Percentiles rank a stretch among this genome's conserved stretches.
Evolutionary conservation across 495 filamentous ascomycete species (phyloP).

Genomic region (Endocarpon pusillum): DNA sequence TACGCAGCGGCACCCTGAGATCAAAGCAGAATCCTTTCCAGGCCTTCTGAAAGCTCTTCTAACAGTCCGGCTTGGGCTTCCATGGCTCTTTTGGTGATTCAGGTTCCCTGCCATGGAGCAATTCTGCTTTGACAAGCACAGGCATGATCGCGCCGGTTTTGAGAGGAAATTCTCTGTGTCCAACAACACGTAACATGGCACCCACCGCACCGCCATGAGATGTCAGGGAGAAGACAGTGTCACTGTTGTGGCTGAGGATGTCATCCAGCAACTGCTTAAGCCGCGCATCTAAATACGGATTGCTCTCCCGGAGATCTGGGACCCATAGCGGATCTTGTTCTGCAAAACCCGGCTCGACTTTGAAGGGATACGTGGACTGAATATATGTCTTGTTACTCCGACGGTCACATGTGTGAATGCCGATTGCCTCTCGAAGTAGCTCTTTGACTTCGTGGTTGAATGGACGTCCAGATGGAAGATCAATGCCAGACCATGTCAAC

Average conservation of each 20-base stretch:
- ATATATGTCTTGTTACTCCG: slow-evolving; percentile 43
- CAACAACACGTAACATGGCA: slow-evolving; percentile 37
- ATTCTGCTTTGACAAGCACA: slow-evolving; percentile 42
- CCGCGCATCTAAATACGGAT: slow-evolving; percentile 35
- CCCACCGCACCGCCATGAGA: slow-evolving; percentile 51
- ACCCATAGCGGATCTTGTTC: slow-evolving; percentile 47
- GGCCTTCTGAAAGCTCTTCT: no score
- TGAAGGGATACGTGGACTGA: slow-evolving; percentile 38
- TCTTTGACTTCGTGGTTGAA: slow-evolving; percentile 55
- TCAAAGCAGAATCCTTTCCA: no score
- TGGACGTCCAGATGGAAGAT: slow-evolving; percentile 26
- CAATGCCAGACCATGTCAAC: slow-evolving; percentile 39
- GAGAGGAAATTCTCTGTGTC: slow-evolving; percentile 41
- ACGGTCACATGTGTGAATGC: slow-evolving; percentile 66
- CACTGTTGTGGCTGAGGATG: slow-evolving; percentile 42
- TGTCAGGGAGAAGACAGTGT: slow-evolving; percentile 47
- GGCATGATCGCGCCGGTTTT: slow-evolving; percentile 55
- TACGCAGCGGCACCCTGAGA: no score
- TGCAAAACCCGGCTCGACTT: slow-evolving; percentile 43
- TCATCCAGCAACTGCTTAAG: slow-evolving; percentile 39
- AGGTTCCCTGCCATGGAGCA: not conserved
- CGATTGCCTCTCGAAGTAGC: slow-evolving; percentile 51
- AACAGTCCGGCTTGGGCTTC: no score
- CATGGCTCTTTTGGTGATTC: no score
- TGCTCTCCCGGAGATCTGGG: slow-evolving; percentile 34